phyloP scores from a whole-genome alignment of 345 rosid genomes.

The Rhodamnia rubescens region DNA sequence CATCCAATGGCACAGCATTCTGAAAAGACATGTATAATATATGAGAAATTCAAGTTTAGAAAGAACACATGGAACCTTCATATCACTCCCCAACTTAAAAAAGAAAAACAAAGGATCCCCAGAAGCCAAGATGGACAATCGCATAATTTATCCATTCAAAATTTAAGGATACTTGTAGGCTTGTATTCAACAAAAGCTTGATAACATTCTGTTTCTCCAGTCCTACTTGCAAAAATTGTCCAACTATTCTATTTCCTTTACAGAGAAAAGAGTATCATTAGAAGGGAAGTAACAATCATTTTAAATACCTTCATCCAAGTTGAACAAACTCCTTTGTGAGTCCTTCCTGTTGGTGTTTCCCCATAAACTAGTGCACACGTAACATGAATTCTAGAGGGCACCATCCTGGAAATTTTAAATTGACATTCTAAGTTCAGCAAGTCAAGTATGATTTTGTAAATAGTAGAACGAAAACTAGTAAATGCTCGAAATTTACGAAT shows the following conservation, averaged over 20 bases:
- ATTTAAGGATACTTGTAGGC: neutral
- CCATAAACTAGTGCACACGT: slow-evolving; percentile 87
- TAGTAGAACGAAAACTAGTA: neutral
- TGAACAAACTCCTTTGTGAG: slow-evolving; percentile 90
- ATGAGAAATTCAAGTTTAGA: neutral
- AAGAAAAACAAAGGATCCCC: neutral
- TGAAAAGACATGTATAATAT: slow-evolving; percentile 1
- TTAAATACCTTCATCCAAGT: slow-evolving; percentile 85
- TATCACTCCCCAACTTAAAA: neutral
- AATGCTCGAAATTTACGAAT: neutral
- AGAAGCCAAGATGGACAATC: neutral
- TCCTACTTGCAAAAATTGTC: neutral
- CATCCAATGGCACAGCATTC: slow-evolving; percentile 63
- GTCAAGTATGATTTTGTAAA: neutral
- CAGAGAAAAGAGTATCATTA: neutral
- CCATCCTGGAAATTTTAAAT: slow-evolving; percentile 36
- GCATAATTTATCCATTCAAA: neutral
- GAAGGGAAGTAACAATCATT: neutral
- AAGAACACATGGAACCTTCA: neutral
- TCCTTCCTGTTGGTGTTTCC: slow-evolving; percentile 73
- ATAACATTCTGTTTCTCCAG: neutral
- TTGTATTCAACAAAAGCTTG: neutral
- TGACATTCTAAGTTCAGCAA: neutral
- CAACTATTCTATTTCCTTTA: neutral
- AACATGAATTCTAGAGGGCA: slow-evolving; percentile 68